These are phyloP conservation scores for Triticum urartu DNA, from an alignment of 176 grass and related monocot genomes.

Conservation along the genomic window DNA sequence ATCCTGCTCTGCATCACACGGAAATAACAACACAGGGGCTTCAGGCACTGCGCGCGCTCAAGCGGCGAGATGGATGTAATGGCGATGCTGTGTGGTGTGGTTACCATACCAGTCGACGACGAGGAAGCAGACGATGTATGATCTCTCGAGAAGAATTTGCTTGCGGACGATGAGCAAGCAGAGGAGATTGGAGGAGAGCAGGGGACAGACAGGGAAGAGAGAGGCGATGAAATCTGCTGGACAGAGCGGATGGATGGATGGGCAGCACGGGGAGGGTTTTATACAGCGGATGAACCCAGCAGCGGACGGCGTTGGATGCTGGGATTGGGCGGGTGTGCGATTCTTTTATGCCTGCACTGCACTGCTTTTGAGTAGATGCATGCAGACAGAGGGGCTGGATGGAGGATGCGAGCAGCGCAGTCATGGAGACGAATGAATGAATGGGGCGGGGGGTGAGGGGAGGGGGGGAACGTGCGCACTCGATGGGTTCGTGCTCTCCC, in stretches of 20 bases:
- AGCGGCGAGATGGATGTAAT: not conserved
- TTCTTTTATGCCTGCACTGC: not conserved
- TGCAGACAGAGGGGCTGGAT: not conserved
- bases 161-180: not conserved
- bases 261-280: not conserved
- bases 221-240: not conserved
- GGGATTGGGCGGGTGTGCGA: not conserved
- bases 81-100: not conserved
- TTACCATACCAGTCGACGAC: not conserved
- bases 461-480: conserved; percentile 17
- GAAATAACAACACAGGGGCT: not conserved
- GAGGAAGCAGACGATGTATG: too few relatives aligned
- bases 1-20: not conserved
- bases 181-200: not conserved
- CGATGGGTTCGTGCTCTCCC: conserved; percentile 14
- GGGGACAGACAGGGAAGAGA: not conserved
- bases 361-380: not conserved
- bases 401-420: not conserved
- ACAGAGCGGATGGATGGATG: not conserved
- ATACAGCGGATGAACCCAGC: not conserved
- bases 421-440: not conserved
- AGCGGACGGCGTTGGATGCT: not conserved
- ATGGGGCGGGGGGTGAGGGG: not conserved
- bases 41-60: not conserved
- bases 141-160: not conserved